phyloP scores from a whole-genome alignment of 257 asterid species.

The Solanum pimpinellifolium region DNA sequence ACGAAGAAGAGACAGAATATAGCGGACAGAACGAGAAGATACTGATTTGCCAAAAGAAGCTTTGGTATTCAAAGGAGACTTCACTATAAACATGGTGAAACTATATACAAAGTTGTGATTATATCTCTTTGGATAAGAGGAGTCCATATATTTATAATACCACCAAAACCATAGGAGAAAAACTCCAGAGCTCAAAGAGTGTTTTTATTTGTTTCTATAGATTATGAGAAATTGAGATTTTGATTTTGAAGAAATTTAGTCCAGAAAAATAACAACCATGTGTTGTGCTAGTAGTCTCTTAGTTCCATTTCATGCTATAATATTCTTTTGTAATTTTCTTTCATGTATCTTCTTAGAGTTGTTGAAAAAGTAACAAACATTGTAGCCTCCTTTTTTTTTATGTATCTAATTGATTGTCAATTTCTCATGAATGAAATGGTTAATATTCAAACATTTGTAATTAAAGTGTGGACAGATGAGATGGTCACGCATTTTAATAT shows the following conservation, averaged over 20 bases:
- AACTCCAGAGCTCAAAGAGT: background rate
- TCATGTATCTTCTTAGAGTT: background rate
- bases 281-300: background rate
- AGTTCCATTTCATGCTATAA: conserved; percentile 7
- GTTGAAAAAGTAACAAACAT: background rate
- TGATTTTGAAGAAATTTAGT: conserved; percentile 14
- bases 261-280: conserved; percentile 18
- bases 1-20: conserved; percentile 67
- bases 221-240: conserved; percentile 1
- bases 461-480: too few species aligned
- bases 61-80: conserved; percentile 71
- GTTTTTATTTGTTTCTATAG: background rate
- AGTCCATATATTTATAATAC: conserved; percentile 16
- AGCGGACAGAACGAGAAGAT: conserved; percentile 59
- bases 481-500: too few species aligned
- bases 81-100: conserved; percentile 17
- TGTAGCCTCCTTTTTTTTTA: background rate
- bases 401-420: background rate
- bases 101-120: background rate
- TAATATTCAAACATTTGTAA: background rate
- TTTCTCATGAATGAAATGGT: background rate
- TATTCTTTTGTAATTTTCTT: conserved; percentile 38
- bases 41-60: conserved; percentile 92
- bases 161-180: conserved; percentile 18
- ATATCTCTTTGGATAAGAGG: background rate